Base-by-base conservation (phyloP, 768 basidiomycete genomes). In the Rhizopogon rudus region DNA sequence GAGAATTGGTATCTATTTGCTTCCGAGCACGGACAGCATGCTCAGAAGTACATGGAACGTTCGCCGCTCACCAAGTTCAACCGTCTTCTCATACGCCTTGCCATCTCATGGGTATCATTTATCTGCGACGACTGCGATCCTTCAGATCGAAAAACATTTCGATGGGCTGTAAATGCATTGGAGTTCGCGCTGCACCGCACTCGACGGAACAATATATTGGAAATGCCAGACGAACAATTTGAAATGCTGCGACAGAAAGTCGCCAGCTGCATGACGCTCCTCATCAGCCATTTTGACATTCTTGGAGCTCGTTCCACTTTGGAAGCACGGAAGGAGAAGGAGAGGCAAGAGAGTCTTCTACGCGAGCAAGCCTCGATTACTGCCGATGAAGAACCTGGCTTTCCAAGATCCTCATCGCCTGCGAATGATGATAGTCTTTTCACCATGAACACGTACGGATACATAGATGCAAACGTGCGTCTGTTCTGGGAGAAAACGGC, bases 101-200 rank as follows among this genome's bases (percentile, higher is more conserved):
- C 95, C 9, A 98, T 98, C 62, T 89, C 91, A 12, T 99, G 96
- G 96, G 92, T 98, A 35, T 88, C 93, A 43, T 98, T 99, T 77
- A 96, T 98, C 60, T 97, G 93, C 73, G 94, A 98, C 65, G 92
- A 95, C 63, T 99, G 97, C 73, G 91, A 97, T 62, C 93, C 95
- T 7, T 88, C 91, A 35, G 95, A 98, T 69, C 82, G 93, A 55
- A 90, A 87, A 69, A 98, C 93, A 0, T 99, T 99, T 80, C 88
- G 91, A 67, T 98, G 95, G 95, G 95, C 97, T 7, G 94, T 99
- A 52, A 91, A 88, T 55, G 95, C 97, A 2, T 82, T 99, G 31
- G 93, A 97, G 66, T 98, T 94, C 66, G 87, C 93, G 1, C 82
- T 92, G 56, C 81, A 87, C 57, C 87, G 95, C 53, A 98, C 94